Evolutionary conservation across 371 early-diverging fungal species (phyloP).

Genomic region (Mortierella sp.): DNA sequence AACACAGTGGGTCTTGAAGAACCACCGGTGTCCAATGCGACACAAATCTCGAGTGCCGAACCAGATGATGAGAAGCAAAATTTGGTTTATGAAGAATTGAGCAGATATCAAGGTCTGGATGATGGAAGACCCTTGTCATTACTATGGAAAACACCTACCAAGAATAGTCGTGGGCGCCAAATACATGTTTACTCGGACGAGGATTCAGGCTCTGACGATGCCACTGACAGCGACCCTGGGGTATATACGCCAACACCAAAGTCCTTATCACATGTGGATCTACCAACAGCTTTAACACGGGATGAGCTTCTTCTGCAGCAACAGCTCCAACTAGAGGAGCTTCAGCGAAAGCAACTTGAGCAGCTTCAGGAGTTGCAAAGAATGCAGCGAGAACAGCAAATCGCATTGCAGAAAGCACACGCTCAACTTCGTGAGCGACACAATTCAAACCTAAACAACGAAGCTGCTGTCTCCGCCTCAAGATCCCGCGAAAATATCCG

Average conservation of each 20-base stretch:
- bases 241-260: background rate
- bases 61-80: background rate
- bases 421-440: constrained; percentile 4
- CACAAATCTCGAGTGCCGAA: background rate
- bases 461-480: too few relatives aligned
- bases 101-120: background rate
- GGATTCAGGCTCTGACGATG: background rate
- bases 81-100: background rate
- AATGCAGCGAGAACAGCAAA: constrained; percentile 36
- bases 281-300: constrained; percentile 5
- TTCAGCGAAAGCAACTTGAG: constrained; percentile 3
- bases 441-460: background rate
- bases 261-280: background rate
- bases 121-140: background rate
- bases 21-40: background rate
- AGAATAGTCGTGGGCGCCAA: background rate
- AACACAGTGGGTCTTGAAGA: background rate
- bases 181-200: background rate
- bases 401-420: constrained; percentile 20
- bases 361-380: constrained; percentile 21
- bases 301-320: constrained; percentile 13
- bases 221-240: background rate
- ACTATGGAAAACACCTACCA: background rate
- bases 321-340: constrained; percentile 7
- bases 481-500: background rate